Evolutionary conservation across 345 rosid species (phyloP).

Genomic region (Eucalyptus sideroxylon): DNA sequence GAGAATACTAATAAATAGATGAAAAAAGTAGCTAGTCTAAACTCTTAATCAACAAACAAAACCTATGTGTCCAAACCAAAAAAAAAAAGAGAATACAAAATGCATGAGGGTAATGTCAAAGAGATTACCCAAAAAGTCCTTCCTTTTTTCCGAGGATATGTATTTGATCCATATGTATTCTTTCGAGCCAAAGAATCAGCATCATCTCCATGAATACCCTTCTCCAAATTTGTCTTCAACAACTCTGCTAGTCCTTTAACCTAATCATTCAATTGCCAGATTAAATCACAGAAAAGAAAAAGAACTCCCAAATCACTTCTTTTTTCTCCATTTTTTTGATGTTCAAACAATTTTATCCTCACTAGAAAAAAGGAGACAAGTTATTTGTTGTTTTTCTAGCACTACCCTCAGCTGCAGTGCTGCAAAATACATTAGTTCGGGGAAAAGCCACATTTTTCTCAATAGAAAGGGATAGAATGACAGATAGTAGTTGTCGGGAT

Average conservation of each 20-base stretch:
- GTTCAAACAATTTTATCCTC: neutral
- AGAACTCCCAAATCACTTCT: neutral
- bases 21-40: neutral
- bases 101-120: neutral
- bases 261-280: constrained; percentile 14
- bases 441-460: neutral
- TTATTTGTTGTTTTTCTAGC: neutral
- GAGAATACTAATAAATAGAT: neutral
- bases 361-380: neutral
- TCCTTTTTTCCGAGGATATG: constrained; percentile 89
- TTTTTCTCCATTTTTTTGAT: neutral
- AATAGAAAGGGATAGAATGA: neutral
- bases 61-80: neutral
- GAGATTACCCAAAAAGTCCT: constrained; percentile 71
- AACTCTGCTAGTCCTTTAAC: constrained; percentile 48
- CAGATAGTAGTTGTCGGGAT: neutral
- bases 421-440: neutral
- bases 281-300: neutral
- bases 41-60: neutral
- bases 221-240: constrained; percentile 68
- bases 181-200: constrained; percentile 51
- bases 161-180: constrained; percentile 75
- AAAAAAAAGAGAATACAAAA: neutral
- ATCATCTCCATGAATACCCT: constrained; percentile 69
- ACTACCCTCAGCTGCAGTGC: neutral